phyloP scores from a whole-genome alignment of 805 yeast genomes.

The Ogataea allantospora region DNA sequence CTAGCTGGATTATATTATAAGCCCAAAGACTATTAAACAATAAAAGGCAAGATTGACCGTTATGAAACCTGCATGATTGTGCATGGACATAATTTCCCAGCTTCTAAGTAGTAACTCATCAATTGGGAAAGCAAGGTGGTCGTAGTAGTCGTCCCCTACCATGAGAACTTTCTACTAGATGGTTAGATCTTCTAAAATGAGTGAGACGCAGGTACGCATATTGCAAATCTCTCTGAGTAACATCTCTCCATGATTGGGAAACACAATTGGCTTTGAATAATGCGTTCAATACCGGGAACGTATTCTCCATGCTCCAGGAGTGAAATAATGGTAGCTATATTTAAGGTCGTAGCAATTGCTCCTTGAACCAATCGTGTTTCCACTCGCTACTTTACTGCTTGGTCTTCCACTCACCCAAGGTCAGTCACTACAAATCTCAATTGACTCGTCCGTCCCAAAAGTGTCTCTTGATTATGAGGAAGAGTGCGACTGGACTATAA shows the following conservation, averaged over 20 bases:
- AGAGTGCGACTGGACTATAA: no score
- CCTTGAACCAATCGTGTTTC: background rate
- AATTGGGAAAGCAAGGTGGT: background rate
- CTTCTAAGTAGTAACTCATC: no score
- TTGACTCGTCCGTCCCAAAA: no score
- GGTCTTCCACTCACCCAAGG: background rate
- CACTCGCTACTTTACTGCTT: background rate
- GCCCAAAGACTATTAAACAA: no score
- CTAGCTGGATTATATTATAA: no score
- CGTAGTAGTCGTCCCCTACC: background rate
- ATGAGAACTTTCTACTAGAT: background rate
- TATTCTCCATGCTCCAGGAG: background rate
- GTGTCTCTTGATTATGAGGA: no score
- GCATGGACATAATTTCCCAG: no score
- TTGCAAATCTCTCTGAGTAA: background rate
- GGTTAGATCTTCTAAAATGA: background rate
- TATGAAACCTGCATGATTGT: no score
- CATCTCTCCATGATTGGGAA: background rate
- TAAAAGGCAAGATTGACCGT: no score
- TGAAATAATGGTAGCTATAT: conserved; percentile 1
- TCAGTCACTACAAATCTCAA: no score
- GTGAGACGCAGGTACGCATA: background rate
- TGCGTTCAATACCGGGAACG: background rate
- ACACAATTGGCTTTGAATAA: background rate
- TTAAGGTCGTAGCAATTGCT: background rate